Base-by-base conservation (phyloP, 148 eudicot genomes). In the Euryodendron excelsum region DNA sequence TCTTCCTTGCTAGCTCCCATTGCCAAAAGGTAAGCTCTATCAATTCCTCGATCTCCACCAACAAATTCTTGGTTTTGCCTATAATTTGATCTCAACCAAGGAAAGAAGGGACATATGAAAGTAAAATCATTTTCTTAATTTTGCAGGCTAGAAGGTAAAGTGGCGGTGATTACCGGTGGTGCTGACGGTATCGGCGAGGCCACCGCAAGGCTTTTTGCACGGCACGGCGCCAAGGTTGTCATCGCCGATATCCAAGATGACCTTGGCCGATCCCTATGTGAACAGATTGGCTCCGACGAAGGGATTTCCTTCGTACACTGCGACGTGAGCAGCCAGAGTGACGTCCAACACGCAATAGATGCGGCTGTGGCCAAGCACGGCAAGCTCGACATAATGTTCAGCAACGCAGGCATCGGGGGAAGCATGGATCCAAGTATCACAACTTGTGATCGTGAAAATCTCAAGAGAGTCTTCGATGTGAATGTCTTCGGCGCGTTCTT, bases 351-450 rank as follows among this genome's bases (percentile, higher is more conserved):
- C 1, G 61, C 48, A 6, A 48, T 82, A 2, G 79, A 85, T 72
- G 28, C 37, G 0, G 69, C 82, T 27, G 28, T 83, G 2, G 25
- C 74, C 21, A 74, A 65, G 61, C 30, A 77, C 34, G 84, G 84
- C 2, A 80, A 77, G 34, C 86, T 83, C 9, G 86, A 82, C 74
- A 80, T 80, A 36, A 80, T 80, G 84, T 86, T 59, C 82, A 78
- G 36, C 72, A 80, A 78, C 33, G 86, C 86, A 17, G 88, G 82
- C 17, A 84, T 81, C 13, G 0, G 20, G 1, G 84, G 84, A 3
- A 69, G 60, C 30, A 15, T 31, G 41, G 74, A 66, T 36, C 25
- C 56, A 28, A 53, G 41, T 14, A 75, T 76, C 70, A 9, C 48
- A 20, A 37, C 60, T 6, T 0, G 71, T 3, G 70, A 76, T 2